Evolutionary conservation across 2,329 filamentous ascomycete genomes (phyloP), one percentile per base, ranked within the genome.

Genomic region (Fusarium chaquense): DNA sequence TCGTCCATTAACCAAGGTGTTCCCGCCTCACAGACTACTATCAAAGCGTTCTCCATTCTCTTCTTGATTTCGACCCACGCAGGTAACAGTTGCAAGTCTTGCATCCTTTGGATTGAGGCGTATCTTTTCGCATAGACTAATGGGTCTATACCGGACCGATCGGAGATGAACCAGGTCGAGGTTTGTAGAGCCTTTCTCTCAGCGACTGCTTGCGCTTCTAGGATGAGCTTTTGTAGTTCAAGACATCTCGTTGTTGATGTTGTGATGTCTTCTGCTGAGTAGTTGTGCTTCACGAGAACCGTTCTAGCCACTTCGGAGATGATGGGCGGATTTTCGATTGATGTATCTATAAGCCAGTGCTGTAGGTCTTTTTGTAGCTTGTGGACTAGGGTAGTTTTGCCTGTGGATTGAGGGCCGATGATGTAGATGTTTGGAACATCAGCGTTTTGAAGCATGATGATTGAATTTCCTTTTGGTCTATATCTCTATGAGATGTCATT

Each of bases 371-470:
- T 54, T 26, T 73, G 70, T 3, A 84, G 73, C 2, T 76, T 76
- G 38, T 78, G 75, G 57, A 81, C 76, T 2, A 84, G 74, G 0
- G 83, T 83, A 2, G 81, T 83, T 65, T 84, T 84, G 38, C 83
- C 82, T 2, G 81, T 83, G 45, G 77, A 82, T 46, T 83, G 82
- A 5, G 82, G 78, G 4, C 83, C 82, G 32, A 83, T 75, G 38
- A 84, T 78, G 71, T 83, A 84, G 33, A 83, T 77, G 38, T 56
- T 67, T 0, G 57, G 52, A 4, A 44, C 0, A 9, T 1, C 1
- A 0, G 28, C 1, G 7, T 43, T 3, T 3, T 3, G 3, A 43
- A 22, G 2, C 59, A 65, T 64, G 7, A 4, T n/a, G 24, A 1
- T 16, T 16, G 32, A 16, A 16, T 33, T 13, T 2, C 2, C 15